Base-by-base conservation (phyloP, 2,329 filamentous ascomycete genomes). In the Aspergillus neoniger region DNA sequence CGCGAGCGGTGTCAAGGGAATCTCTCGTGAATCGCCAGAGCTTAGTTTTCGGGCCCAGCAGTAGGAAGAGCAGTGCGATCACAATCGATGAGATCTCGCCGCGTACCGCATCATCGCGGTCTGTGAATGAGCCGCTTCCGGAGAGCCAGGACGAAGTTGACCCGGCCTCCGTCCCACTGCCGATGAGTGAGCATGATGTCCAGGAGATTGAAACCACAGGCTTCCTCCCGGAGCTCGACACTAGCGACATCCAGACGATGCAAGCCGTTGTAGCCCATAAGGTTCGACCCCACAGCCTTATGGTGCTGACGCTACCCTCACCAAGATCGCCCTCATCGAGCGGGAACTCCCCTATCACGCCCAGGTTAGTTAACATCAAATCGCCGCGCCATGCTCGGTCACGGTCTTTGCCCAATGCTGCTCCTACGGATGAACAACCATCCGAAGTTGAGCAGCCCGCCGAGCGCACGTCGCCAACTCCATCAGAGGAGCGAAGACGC, bases 191-290 rank as follows among this genome's bases (percentile, higher is more conserved):
- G 51, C 65, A 72, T 49, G 67, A 70, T 77, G 73, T 85, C 7
- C 84, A 88, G 49, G 91, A 96, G 72, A 95, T 96, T 44, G 90
- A 95, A 69, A 84, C 92, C 48, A 90, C 90, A 3, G 90, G 89
- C 0, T 81, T 92, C 5, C 85, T 83, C 1, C 75, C 74, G 12
- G 83, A 87, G 65, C 86, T 82, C 59, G 87, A 91, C 58, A 87
- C 88, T 14, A 88, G 59, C 17, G 66, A 68, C 7, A 65, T 72
- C 12, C 70, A 74, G 58, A 79, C 61, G 67, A 80, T 68, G 71
- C 60, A 70, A 60, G 74, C 69, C 17, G 67, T 71, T 17, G 72
- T 72, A 56, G 79, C 68, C 59, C 79, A 71, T 72, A 79, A 73
- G 74, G 76, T 76, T 54, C 76, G 77, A 38, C 76, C 76, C 21